phyloP scores from a whole-genome alignment of 371 early-diverging fungal species.

The Basidiobolus meristosporus region DNA sequence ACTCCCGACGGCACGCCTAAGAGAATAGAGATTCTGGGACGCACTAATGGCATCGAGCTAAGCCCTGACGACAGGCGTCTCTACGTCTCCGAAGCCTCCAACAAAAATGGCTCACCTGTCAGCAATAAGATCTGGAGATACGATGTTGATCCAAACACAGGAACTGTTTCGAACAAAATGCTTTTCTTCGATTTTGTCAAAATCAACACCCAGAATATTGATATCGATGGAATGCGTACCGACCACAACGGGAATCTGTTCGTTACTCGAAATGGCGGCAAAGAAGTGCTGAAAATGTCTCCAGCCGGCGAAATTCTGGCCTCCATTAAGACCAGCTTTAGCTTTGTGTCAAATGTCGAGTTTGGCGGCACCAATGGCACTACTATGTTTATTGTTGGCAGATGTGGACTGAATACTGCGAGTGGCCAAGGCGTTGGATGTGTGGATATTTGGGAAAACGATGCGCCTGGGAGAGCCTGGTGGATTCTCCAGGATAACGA shows the following conservation, averaged over 20 bases:
- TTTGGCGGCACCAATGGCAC: conserved; percentile 19
- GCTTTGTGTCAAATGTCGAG: conserved; percentile 18
- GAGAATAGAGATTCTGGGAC: conserved; percentile 8
- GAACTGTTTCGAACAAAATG: conserved; percentile 5
- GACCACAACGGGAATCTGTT: conserved; percentile 20
- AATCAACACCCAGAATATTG: conserved; percentile 10
- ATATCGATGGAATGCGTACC: conserved; percentile 29
- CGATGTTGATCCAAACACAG: not conserved
- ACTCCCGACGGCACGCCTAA: conserved; percentile 2
- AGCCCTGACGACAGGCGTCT: conserved; percentile 20
- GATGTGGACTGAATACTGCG: conserved; percentile 6
- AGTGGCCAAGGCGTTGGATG: conserved; percentile 1
- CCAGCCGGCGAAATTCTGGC: conserved; percentile 11
- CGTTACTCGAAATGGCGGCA: conserved; percentile 17
- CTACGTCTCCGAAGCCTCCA: conserved; percentile 19
- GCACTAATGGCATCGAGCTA: conserved; percentile 31
- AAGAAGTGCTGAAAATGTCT: conserved; percentile 14
- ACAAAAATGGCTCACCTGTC: conserved; percentile 9
- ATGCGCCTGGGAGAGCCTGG: conserved; percentile 2
- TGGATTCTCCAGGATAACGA: conserved; percentile 1
- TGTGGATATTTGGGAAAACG: not conserved
- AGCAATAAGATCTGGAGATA: conserved; percentile 14
- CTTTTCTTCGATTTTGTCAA: conserved; percentile 16
- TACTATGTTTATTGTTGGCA: conserved; percentile 21
- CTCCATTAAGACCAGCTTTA: conserved; percentile 10